Evolutionary conservation across 495 filamentous ascomycete species (phyloP).

Genomic region (Beverwykella pulmonaria): DNA sequence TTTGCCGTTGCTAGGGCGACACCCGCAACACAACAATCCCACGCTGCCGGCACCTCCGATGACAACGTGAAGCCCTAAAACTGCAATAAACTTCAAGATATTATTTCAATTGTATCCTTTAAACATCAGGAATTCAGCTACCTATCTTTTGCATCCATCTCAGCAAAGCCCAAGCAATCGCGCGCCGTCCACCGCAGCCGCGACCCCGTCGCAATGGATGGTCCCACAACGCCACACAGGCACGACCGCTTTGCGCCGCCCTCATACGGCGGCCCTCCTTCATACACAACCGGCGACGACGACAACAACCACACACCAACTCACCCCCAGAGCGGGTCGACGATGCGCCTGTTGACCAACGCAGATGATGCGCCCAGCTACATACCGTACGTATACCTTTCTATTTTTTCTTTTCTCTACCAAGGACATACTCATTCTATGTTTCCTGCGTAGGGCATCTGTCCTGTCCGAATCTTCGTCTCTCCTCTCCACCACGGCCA

Average conservation of each 20-base stretch:
- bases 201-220: slow-evolving; percentile 24
- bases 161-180: too few species aligned
- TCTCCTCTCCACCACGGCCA: slow-evolving; percentile 30
- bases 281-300: slow-evolving; percentile 44
- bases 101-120: not conserved
- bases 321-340: slow-evolving; percentile 52
- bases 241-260: slow-evolving; percentile 30
- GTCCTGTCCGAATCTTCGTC: slow-evolving; percentile 27
- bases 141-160: too few species aligned
- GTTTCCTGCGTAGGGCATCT: slow-evolving; percentile 15
- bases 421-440: slow-evolving; percentile 27
- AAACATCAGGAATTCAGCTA: too few species aligned
- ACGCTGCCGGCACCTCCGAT: not conserved
- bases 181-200: not conserved
- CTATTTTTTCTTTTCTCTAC: slow-evolving; percentile 34
- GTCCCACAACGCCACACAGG: slow-evolving; percentile 41
- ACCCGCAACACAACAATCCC: not conserved
- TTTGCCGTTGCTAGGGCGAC: not conserved
- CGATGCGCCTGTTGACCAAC: slow-evolving; percentile 65
- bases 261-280: slow-evolving; percentile 43
- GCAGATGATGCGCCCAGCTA: slow-evolving; percentile 51
- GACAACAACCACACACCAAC: slow-evolving; percentile 30
- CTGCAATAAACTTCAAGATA: too few species aligned
- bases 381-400: slow-evolving; percentile 49
- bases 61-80: not conserved